Evolutionary conservation across 2,329 filamentous ascomycete genomes (phyloP).

Genomic region (Scytalidium lignicola): DNA sequence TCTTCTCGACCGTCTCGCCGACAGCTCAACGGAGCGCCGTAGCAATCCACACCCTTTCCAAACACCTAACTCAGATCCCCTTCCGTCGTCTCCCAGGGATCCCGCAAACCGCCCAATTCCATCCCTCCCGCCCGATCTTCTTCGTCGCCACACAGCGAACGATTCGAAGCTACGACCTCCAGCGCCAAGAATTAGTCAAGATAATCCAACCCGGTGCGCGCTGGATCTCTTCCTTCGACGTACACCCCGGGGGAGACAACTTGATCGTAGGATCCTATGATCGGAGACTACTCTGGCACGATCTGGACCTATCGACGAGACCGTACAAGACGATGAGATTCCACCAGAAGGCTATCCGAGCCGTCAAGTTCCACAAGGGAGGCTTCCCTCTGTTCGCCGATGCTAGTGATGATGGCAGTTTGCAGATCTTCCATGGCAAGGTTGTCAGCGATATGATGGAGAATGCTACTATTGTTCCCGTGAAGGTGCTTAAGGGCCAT

Average conservation of each 20-base stretch:
- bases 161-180: slow-evolving; percentile 90
- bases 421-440: slow-evolving; percentile 96
- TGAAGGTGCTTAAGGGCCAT: slow-evolving; percentile 91
- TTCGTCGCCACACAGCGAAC: slow-evolving; percentile 94
- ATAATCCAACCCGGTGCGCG: slow-evolving; percentile 88
- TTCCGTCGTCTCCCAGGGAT: slow-evolving; percentile 74
- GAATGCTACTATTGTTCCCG: slow-evolving; percentile 90
- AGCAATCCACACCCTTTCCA: slow-evolving; percentile 89
- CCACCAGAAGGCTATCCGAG: slow-evolving; percentile 85
- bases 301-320: slow-evolving; percentile 82
- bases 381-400: slow-evolving; percentile 85
- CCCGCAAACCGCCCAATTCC: slow-evolving; percentile 87
- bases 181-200: slow-evolving; percentile 86
- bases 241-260: slow-evolving; percentile 92
- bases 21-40: slow-evolving; percentile 73
- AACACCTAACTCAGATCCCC: slow-evolving; percentile 90
- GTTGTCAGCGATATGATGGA: slow-evolving; percentile 93
- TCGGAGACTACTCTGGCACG: slow-evolving; percentile 90
- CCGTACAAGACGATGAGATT: slow-evolving; percentile 97
- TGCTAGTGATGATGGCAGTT: slow-evolving; percentile 85
- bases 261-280: slow-evolving; percentile 94
- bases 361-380: slow-evolving; percentile 79
- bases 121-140: slow-evolving; percentile 86
- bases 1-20: slow-evolving; percentile 87
- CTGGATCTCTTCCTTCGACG: slow-evolving; percentile 90